Percentiles rank a stretch among this genome's conserved stretches.
Conservation (phyloP, 2,329 filamentous ascomycete genomes). For the Fulvia fulva region DNA sequence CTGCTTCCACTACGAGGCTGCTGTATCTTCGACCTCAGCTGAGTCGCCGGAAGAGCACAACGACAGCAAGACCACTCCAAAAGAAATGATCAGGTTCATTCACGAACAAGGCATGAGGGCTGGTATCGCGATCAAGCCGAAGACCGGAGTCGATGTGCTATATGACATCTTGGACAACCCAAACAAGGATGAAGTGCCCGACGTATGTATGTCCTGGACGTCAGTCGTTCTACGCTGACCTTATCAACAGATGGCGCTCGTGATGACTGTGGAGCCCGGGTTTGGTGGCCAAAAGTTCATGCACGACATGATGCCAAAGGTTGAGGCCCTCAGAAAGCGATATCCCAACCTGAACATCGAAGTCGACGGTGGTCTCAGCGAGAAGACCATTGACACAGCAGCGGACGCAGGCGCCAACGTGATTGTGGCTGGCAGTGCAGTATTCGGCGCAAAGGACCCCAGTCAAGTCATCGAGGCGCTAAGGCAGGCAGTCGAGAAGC, state of each 20-base stretch:
- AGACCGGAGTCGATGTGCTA: conserved; percentile 83
- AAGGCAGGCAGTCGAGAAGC: conserved; percentile 70
- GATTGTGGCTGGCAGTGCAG: conserved; percentile 92
- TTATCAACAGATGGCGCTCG: conserved; percentile 76
- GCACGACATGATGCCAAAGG: conserved; percentile 91
- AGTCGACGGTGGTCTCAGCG: conserved; percentile 87
- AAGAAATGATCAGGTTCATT: conserved; percentile 83
- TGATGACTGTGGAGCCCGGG: conserved; percentile 97
- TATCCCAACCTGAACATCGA: conserved; percentile 96
- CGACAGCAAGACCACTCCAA: conserved; percentile 72
- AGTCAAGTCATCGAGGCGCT: conserved; percentile 79
- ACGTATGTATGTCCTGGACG: conserved; percentile 58
- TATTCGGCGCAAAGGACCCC: conserved; percentile 89
- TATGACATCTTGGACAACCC: conserved; percentile 80
- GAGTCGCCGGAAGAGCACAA: conserved; percentile 68
- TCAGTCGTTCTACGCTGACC: neutral
- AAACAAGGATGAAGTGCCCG: conserved; percentile 72
- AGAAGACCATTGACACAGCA: conserved; percentile 86
- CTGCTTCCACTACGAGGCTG: conserved; percentile 99
- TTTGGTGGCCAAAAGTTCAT: conserved; percentile 99
- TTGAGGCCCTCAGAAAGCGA: conserved; percentile 71
- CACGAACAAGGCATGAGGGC: conserved; percentile 84
- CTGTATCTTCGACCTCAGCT: conserved; percentile 75
- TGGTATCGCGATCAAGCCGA: conserved; percentile 92
- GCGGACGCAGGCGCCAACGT: conserved; percentile 96